Evolutionary conservation across 495 filamentous ascomycete genomes (phyloP), one percentile per base, ranked within the genome.

Genomic region (Letharia columbiana): DNA sequence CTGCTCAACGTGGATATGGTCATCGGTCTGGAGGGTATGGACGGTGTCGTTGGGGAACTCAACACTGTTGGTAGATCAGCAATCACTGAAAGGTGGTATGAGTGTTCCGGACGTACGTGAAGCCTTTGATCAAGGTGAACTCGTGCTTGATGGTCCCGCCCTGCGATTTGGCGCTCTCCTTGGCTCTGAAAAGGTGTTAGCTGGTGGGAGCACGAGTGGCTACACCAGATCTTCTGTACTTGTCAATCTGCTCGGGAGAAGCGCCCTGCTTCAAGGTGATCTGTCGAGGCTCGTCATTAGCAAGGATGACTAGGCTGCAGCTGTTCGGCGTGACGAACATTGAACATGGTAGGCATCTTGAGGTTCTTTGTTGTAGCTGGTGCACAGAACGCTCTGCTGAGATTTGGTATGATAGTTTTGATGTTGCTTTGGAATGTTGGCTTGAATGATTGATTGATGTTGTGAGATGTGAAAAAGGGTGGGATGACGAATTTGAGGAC

Each of bases 41-140:
- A 95, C 79, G 6, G 79, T 74, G 69, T 88, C 89, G 4, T 84
- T 84, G 13, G 88, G 87, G 72, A 89, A 89, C 49, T 84, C 83
- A 66, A 90, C 91, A 59, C 93, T 98, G 65, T 64, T 50, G 13
- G 3, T 49, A 15, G 58, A 64, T 77, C 31, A 75, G 72, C 58
- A 9, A 37, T 45, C 47, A 40, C 18, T 23, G 17, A 35, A 59
- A n/a, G 33, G 5, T 8, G 13, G 1, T 58, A 0, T 20, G 23
- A 28, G 9, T 17, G 49, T 11, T 18, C 12, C 12, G 2, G 31
- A 39, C 89, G 72, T 85, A 97, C 94, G 87, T 86, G 81, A 97
- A 96, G 49, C 89, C 91, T 76, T 91, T 93, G 79, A 95, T 91
- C 68, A 98, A 74, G 47, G 76, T 86, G 81, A 89, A 96, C 73